Evolutionary conservation across 2,329 filamentous ascomycete species (phyloP).

Genomic region (Phoma sp.): DNA sequence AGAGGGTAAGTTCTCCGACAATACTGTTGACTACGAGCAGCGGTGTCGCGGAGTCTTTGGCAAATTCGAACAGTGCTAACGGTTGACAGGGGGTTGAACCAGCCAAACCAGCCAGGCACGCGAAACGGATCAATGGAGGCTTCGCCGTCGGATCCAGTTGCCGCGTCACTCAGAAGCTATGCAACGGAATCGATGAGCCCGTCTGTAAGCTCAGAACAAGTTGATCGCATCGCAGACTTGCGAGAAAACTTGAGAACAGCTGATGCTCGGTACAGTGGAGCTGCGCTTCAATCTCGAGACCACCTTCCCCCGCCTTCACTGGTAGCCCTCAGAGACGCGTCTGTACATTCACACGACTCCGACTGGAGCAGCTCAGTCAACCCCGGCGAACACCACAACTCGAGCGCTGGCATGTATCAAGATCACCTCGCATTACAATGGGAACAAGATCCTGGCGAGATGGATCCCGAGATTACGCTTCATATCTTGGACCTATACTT

Average conservation of each 20-base stretch:
- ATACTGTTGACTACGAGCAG: constrained; percentile 1
- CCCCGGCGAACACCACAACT: constrained; percentile 35
- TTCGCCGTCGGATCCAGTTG: constrained; percentile 3
- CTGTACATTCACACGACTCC: constrained; percentile 41
- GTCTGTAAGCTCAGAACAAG: constrained; percentile 37
- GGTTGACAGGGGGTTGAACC: constrained; percentile 12
- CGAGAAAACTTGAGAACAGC: constrained; percentile 36
- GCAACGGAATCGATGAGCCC: constrained; percentile 41
- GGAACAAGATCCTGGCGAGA: constrained; percentile 61
- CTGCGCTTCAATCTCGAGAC: constrained; percentile 35
- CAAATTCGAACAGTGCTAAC: background rate
- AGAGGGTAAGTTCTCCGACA: constrained; percentile 60
- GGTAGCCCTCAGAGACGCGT: constrained; percentile 39
- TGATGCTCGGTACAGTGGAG: constrained; percentile 38
- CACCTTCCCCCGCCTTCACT: constrained; percentile 32
- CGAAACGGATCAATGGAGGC: constrained; percentile 3
- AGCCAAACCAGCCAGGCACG: constrained; percentile 9
- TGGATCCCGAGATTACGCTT: constrained; percentile 57
- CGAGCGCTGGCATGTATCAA: constrained; percentile 40
- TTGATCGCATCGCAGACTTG: constrained; percentile 37
- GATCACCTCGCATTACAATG: constrained; percentile 49
- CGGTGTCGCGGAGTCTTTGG: background rate
- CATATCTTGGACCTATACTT: constrained; percentile 65
- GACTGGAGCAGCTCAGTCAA: constrained; percentile 44
- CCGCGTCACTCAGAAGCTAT: constrained; percentile 40